Base-by-base conservation (phyloP, 352 stramenopile genomes). In the Pythium grandisporangium region DNA sequence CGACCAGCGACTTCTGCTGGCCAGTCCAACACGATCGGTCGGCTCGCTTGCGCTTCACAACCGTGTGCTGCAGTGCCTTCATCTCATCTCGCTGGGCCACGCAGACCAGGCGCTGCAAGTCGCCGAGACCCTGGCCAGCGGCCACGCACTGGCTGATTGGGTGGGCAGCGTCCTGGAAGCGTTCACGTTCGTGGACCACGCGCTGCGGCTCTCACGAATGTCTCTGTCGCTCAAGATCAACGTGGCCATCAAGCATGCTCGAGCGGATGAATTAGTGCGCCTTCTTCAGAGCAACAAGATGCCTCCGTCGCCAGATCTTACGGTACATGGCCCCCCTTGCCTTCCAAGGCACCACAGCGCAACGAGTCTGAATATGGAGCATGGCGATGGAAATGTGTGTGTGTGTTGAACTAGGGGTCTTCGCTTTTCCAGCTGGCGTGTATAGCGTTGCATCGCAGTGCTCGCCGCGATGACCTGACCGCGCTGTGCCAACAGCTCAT, bases 171-270 rank as follows among this genome's bases (percentile, higher is more conserved):
- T 83, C 7, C 76, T 84, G 14, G 73, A 90, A 40, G 76, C 66
- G 2, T 90, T 90, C 51, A 70, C 59, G 4, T 72, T 79, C 37
- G 40, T 57, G 16, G 23, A 39, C 0, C 52, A 73, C 13, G 66
- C 65, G 2, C 45, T 85, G 30, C 45, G 49, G 2, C 52, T 85
- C 2, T 50, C 55, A 1, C 51, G 56, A 12, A 45, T 83, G 5
- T 79, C 73, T 1, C 21, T 66, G 10, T 39, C 29, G 0, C 39
- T 71, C 24, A 72, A 70, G 48, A 52, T 82, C 26, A 84, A 82
- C 50, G 67, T 90, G 16, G 79, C 68, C 41, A 79, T 87, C 39
- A 90, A 73, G 43, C 70, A 90, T 33, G 51, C 58, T 4, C 14
- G 75, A 17, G 30, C 72, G 4, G 57, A 70, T 6, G 41, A 67